Percentiles rank a stretch among this genome's conserved stretches.
Evolutionary conservation across 495 filamentous ascomycete genomes (phyloP).

Genomic region (Trichoderma asperelloides): DNA sequence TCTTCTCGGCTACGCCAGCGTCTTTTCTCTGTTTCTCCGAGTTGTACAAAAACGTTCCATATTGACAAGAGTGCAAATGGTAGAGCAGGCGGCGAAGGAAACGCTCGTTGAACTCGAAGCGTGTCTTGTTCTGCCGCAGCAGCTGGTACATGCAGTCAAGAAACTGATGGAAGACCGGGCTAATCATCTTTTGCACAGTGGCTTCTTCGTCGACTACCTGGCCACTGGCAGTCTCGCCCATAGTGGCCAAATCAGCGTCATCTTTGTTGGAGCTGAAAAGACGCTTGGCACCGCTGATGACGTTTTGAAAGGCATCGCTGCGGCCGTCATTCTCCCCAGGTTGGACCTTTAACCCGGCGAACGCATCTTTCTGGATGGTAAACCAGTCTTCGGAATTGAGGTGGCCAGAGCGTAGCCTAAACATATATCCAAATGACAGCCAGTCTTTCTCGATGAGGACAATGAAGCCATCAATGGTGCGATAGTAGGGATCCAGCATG

Average conservation of each 20-base stretch:
- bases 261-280: constrained; percentile 78
- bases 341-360: constrained; percentile 43
- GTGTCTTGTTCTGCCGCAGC: constrained; percentile 72
- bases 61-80: constrained; percentile 93
- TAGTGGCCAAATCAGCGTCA: constrained; percentile 52
- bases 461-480: constrained; percentile 93
- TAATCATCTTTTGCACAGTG: constrained; percentile 67
- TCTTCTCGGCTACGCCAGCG: constrained; percentile 58
- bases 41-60: constrained; percentile 93
- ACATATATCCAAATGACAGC: constrained; percentile 97
- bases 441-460: constrained; percentile 95
- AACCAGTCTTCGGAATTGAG: constrained; percentile 95
- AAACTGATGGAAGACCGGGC: constrained; percentile 98
- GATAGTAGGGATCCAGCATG: constrained; percentile 90
- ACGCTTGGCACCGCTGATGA: constrained; percentile 75
- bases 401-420: constrained; percentile 77
- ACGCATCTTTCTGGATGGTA: constrained; percentile 62
- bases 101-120: constrained; percentile 96
- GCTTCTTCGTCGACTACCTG: constrained; percentile 32
- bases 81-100: constrained; percentile 87
- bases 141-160: constrained; percentile 92
- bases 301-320: constrained; percentile 76
- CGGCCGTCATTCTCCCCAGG: constrained; percentile 49
- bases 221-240: constrained; percentile 27
- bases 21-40: constrained; percentile 83